A percentile compares a stretch with the other conserved stretches of the same genome.
Evolutionary conservation across 306 rosid genomes (phyloP).

Genomic region (Sicyos baderoa): DNA sequence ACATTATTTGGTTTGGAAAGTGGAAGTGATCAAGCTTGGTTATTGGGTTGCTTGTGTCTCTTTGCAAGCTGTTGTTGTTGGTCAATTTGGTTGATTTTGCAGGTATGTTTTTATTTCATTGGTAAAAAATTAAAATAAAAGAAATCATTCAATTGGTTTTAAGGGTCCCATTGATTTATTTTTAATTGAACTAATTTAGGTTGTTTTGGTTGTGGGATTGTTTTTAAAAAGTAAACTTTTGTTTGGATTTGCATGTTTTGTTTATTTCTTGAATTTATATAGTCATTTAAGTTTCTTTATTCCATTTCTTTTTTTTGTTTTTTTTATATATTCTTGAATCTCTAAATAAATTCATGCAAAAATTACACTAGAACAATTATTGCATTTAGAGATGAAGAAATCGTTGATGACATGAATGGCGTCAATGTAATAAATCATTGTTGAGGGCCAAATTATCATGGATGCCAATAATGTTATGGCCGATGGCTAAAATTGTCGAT

Average conservation of each 20-base stretch:
- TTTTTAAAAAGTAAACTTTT: background rate
- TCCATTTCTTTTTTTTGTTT: too few relatives aligned
- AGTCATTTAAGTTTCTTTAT: too few relatives aligned
- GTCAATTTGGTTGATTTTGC: conserved; percentile 29
- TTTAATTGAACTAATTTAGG: background rate
- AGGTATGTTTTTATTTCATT: conserved; percentile 13
- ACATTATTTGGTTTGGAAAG: conserved; percentile 18
- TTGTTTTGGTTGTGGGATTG: background rate
- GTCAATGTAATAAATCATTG: too few relatives aligned
- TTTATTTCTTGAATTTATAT: too few relatives aligned
- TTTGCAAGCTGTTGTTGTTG: conserved; percentile 19
- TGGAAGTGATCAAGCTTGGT: conserved; percentile 22
- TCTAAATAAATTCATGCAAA: too few relatives aligned
- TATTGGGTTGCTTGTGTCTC: conserved; percentile 23
- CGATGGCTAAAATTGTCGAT: too few relatives aligned
- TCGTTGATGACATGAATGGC: too few relatives aligned
- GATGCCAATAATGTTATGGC: too few relatives aligned
- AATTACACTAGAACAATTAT: too few relatives aligned
- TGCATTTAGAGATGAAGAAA: too few relatives aligned
- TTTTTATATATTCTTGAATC: too few relatives aligned
- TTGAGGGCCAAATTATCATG: too few relatives aligned
- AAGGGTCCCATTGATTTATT: background rate
- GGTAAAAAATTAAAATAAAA: background rate
- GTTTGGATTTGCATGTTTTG: background rate
- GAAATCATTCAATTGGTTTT: background rate